Base-by-base conservation (phyloP, 257 asterid species). In the Jacaranda copaia region DNA sequence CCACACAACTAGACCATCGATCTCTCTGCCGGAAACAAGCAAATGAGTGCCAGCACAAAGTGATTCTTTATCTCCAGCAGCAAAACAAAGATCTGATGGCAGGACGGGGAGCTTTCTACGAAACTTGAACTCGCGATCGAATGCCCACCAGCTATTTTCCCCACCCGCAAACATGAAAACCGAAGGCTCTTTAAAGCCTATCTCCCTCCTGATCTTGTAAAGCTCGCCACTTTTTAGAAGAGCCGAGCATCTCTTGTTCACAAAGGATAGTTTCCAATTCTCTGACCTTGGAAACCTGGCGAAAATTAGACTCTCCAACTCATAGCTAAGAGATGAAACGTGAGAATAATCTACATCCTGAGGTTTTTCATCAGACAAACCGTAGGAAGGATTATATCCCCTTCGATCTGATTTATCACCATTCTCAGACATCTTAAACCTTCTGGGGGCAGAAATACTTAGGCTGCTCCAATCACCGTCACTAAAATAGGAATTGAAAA, bases 261-360 rank as follows among this genome's bases (percentile, higher is more conserved):
- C 58, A 12, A 81, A 81, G 79, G 80, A 70, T 57, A 92, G 52
- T 40, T 90, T 92, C 96, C 95, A 86, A 75, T 85, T 64, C 80
- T 89, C 92, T 12, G 89, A 87, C 65, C 90, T 77, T 0, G 97
- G 93, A 59, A 92, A 76, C 79, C 96, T 83, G n/a, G 97, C 95
- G 39, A 90, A 82, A 36, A 92, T 89, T 38, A 84, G 81, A 43
- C 74, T 60, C 82, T 92, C 96, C 38, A 92, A 65, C 68, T 92
- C 93, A 25, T 85, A 81, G 85, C 88, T 85, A n/a, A 92, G 86
- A 25, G 92, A 84, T 38, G 86, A 76, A 68, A 68, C 39, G 42
- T 20, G 72, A 16, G 85, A 78, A 83, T 90, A 92, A 92, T 92
- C 97, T 90, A 94, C 95, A 90, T 92, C 97, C 96, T 90, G 96